Evolutionary conservation across 306 rosid species (phyloP).

Genomic region (Vigna hirtella): DNA sequence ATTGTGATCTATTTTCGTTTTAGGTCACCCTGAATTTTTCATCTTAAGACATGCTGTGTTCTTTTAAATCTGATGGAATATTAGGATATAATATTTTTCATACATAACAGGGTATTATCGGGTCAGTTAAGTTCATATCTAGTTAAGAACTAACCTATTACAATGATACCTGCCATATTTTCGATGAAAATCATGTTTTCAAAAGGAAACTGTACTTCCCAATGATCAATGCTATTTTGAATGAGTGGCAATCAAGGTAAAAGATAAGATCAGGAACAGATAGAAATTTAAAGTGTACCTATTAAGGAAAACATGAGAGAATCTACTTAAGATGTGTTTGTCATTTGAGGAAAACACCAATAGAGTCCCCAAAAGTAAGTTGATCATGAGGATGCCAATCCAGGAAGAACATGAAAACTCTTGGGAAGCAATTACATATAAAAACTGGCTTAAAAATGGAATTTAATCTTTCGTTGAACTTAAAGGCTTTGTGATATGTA

Average conservation of each 20-base stretch:
- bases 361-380: neutral
- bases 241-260: neutral
- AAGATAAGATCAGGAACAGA: neutral
- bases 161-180: neutral
- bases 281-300: neutral
- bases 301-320: neutral
- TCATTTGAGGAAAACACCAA: constrained; percentile 1
- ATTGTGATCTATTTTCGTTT: constrained; percentile 10
- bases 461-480: neutral
- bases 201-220: neutral
- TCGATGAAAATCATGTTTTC: neutral
- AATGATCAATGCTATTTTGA: neutral
- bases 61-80: neutral
- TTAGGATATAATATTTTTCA: neutral
- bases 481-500: neutral
- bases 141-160: neutral
- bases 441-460: neutral
- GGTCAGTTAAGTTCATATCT: neutral
- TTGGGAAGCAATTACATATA: neutral
- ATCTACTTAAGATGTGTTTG: neutral
- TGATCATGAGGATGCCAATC: neutral
- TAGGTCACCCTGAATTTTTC: neutral
- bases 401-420: neutral
- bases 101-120: neutral
- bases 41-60: neutral